phyloP scores from a whole-genome alignment of 2,329 filamentous ascomycete species.

The Alternaria infectoria region DNA sequence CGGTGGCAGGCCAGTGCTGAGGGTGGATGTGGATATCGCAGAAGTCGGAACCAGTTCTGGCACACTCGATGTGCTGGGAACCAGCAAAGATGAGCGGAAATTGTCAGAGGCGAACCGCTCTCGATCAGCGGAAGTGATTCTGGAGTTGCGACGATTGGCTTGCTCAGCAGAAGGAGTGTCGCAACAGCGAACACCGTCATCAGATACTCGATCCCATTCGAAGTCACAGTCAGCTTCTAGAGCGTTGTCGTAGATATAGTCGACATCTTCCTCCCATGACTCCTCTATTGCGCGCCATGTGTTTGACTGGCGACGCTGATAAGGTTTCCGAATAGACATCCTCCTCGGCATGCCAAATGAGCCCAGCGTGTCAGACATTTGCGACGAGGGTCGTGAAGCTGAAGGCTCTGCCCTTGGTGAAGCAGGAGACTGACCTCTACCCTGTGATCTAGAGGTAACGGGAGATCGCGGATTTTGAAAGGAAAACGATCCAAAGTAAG shows the following conservation, averaged over 20 bases:
- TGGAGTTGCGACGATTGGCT: constrained; percentile 2
- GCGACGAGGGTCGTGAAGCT: constrained; percentile 42
- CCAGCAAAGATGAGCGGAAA: constrained; percentile 36
- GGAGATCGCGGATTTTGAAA: constrained; percentile 35
- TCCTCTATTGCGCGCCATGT: constrained; percentile 48
- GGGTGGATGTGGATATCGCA: constrained; percentile 43
- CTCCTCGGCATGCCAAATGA: constrained; percentile 47
- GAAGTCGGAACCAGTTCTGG: constrained; percentile 45
- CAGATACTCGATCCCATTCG: constrained; percentile 58
- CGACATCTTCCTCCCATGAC: constrained; percentile 68
- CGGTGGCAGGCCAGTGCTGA: constrained; percentile 33
- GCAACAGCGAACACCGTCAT: constrained; percentile 24
- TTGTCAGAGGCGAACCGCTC: constrained; percentile 23
- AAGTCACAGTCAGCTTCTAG: constrained; percentile 67
- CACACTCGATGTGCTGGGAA: constrained; percentile 34
- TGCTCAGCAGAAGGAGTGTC: constrained; percentile 9
- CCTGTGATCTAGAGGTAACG: constrained; percentile 15
- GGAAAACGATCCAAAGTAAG: constrained; percentile 36
- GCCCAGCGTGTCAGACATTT: constrained; percentile 55
- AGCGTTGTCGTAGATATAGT: constrained; percentile 67
- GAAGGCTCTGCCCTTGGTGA: constrained; percentile 30
- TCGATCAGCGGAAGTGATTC: constrained; percentile 5
- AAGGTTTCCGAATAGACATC: constrained; percentile 27
- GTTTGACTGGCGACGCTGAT: constrained; percentile 39
- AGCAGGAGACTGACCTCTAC: constrained; percentile 29